Conservation (phyloP, 164 flowering plant species). For the Macadamia integrifolia region DNA sequence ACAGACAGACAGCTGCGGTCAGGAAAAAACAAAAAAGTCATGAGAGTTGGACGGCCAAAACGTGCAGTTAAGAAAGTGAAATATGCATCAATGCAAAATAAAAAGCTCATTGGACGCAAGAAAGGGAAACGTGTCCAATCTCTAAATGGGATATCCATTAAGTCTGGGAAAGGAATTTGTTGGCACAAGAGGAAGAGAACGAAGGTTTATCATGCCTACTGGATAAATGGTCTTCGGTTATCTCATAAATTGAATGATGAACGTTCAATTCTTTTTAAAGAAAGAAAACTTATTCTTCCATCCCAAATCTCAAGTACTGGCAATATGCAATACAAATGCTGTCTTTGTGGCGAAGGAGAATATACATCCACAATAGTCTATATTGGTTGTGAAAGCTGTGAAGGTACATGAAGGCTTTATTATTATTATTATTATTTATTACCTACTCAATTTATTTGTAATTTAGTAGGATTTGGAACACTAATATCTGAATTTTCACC, state of each 20-base stretch:
- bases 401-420: constrained; percentile 39
- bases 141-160: constrained; percentile 23
- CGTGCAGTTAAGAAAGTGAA: constrained; percentile 53
- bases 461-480: background rate
- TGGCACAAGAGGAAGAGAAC: constrained; percentile 53
- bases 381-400: constrained; percentile 67
- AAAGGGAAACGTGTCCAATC: constrained; percentile 30
- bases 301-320: constrained; percentile 17
- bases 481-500: background rate
- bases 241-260: constrained; percentile 66
- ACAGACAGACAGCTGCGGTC: constrained; percentile 3
- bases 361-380: constrained; percentile 32
- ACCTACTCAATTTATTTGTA: background rate
- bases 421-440: background rate
- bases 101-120: constrained; percentile 27
- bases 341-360: constrained; percentile 50
- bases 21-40: constrained; percentile 15
- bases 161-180: constrained; percentile 24
- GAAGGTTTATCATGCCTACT: constrained; percentile 40
- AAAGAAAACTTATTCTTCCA: constrained; percentile 34
- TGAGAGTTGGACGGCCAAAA: constrained; percentile 32
- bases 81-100: constrained; percentile 26
- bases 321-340: constrained; percentile 46
- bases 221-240: constrained; percentile 75
- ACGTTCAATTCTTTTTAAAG: constrained; percentile 42